Conservation (phyloP, 345 rosid genomes). For the Cardiospermum halicacabum region DNA sequence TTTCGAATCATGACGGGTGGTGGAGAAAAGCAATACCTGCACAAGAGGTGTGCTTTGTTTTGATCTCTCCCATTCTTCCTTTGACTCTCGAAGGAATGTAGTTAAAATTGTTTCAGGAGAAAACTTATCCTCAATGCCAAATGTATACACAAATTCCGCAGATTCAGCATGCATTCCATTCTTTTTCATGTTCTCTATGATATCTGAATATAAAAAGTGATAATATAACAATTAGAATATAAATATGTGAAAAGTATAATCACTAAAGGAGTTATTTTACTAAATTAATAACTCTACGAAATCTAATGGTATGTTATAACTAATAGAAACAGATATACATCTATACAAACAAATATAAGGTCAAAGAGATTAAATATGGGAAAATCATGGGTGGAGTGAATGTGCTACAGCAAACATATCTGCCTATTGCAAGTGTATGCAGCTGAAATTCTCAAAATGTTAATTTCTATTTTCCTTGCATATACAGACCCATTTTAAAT, state of each 20-base stretch:
- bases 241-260: too few relatives aligned
- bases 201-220: slow-evolving; percentile 34
- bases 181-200: slow-evolving; percentile 47
- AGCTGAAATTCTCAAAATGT: background rate
- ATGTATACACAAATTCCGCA: slow-evolving; percentile 47
- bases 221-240: slow-evolving; percentile 1
- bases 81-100: slow-evolving; percentile 41
- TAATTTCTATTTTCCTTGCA: background rate
- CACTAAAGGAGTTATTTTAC: background rate
- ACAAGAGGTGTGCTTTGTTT: slow-evolving; percentile 28
- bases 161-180: slow-evolving; percentile 55
- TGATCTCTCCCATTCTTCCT: slow-evolving; percentile 41
- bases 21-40: slow-evolving; percentile 31
- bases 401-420: background rate
- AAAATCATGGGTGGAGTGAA: background rate
- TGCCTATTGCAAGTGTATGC: background rate
- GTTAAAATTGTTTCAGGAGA: slow-evolving; percentile 47
- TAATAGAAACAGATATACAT: background rate
- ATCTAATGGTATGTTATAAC: background rate
- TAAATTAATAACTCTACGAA: background rate
- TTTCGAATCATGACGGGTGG: background rate
- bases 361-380: background rate
- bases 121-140: slow-evolving; percentile 55
- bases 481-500: background rate
- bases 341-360: background rate